These are phyloP conservation scores for Scleromitrula shiraiana DNA, from an alignment of 2,329 filamentous ascomycete genomes.

Conservation along the genomic window DNA sequence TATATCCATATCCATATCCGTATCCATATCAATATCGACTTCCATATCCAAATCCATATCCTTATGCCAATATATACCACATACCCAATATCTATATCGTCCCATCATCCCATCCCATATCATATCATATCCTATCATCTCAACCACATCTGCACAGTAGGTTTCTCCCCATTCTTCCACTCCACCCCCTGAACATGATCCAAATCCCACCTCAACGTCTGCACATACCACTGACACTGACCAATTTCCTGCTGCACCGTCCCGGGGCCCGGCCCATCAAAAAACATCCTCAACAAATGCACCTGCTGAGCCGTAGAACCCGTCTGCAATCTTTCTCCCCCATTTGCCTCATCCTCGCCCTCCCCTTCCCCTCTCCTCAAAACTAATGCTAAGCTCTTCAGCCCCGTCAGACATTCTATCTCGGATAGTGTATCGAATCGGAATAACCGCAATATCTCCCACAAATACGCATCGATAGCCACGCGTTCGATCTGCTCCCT, in stretches of 20 bases:
- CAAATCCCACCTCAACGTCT: slow-evolving; percentile 8
- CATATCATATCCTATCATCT: background rate
- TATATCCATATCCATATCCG: no score
- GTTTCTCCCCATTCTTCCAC: background rate
- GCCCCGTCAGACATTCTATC: slow-evolving; percentile 4
- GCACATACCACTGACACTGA: slow-evolving; percentile 9
- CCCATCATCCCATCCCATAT: background rate
- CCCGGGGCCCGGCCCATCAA: background rate
- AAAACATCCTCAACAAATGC: background rate
- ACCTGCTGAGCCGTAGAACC: no score
- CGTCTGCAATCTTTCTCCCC: no score
- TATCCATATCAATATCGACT: no score
- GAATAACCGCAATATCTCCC: slow-evolving; percentile 13
- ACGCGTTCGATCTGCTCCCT: slow-evolving; percentile 7
- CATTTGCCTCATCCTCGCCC: background rate
- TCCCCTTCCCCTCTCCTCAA: slow-evolving; percentile 1
- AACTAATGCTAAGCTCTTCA: slow-evolving; percentile 9
- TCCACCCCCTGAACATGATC: background rate
- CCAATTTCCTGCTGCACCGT: slow-evolving; percentile 3
- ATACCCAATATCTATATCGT: background rate
- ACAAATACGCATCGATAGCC: slow-evolving; percentile 12
- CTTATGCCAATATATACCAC: no score
- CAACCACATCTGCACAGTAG: slow-evolving; percentile 13
- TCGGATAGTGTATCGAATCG: slow-evolving; percentile 9
- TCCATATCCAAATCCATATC: background rate